phyloP scores from a whole-genome alignment of 2,329 filamentous ascomycete genomes.

The Didymella pinodella region DNA sequence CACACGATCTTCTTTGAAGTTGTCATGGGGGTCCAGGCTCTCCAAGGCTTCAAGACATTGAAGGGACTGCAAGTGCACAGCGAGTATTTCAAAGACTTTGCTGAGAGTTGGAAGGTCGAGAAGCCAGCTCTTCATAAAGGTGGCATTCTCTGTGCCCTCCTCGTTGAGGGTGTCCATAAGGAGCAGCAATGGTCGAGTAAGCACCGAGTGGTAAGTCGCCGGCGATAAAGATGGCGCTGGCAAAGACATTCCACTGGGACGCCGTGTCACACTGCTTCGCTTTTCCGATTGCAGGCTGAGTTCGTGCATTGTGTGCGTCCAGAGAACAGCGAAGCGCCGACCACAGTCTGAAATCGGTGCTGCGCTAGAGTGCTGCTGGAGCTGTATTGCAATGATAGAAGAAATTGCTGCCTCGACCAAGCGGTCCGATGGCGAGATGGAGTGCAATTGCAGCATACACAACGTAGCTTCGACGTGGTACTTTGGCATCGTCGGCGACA shows the following conservation, averaged over 20 bases:
- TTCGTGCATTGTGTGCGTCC: slow-evolving; percentile 73
- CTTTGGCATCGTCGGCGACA: slow-evolving; percentile 85
- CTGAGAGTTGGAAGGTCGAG: slow-evolving; percentile 66
- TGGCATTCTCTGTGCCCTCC: slow-evolving; percentile 75
- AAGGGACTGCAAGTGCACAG: slow-evolving; percentile 42
- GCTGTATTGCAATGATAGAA: slow-evolving; percentile 64
- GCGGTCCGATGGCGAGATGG: slow-evolving; percentile 71
- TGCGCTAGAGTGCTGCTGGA: slow-evolving; percentile 3
- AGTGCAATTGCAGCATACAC: slow-evolving; percentile 85
- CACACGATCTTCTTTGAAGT: background rate
- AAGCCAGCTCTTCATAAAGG: slow-evolving; percentile 82
- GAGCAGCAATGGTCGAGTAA: slow-evolving; percentile 82
- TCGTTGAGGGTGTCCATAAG: slow-evolving; percentile 80
- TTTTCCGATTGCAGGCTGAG: slow-evolving; percentile 48
- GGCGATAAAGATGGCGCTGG: slow-evolving; percentile 43
- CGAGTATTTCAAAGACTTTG: slow-evolving; percentile 54
- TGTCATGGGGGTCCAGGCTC: slow-evolving; percentile 25
- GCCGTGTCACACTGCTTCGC: slow-evolving; percentile 38
- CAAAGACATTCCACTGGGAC: slow-evolving; percentile 41
- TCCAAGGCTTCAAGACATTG: slow-evolving; percentile 36
- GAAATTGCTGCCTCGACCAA: slow-evolving; percentile 82
- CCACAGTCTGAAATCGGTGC: slow-evolving; percentile 61
- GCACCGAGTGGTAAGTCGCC: slow-evolving; percentile 73
- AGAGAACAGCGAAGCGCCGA: slow-evolving; percentile 76
- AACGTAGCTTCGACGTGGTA: slow-evolving; percentile 93